Evolutionary conservation across 768 basidiomycete genomes (phyloP).

Genomic region (Tulasnella calospora): DNA sequence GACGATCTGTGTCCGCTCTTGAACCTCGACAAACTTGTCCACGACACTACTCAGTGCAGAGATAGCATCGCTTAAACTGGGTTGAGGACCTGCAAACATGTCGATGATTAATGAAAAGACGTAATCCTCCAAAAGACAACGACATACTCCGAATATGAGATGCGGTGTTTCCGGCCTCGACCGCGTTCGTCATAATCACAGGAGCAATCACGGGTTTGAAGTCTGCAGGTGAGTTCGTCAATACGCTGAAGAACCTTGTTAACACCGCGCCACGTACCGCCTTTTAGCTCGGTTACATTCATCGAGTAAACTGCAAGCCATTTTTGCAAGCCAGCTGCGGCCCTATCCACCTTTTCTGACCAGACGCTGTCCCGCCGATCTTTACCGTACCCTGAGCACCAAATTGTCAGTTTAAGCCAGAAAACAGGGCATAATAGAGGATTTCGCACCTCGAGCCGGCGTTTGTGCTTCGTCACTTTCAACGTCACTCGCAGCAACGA

Average conservation of each 20-base stretch:
- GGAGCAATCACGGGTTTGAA: constrained; percentile 69
- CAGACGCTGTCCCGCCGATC: constrained; percentile 26
- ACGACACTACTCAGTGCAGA: constrained; percentile 61
- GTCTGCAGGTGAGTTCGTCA: background rate
- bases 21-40: constrained; percentile 52
- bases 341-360: constrained; percentile 28
- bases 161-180: constrained; percentile 51
- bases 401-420: constrained; percentile 18
- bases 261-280: background rate
- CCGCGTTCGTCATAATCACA: constrained; percentile 48
- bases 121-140: background rate
- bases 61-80: constrained; percentile 68
- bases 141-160: constrained; percentile 31
- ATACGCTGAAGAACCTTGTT: background rate
- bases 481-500: constrained; percentile 60
- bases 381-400: constrained; percentile 20
- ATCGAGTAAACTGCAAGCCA: constrained; percentile 30
- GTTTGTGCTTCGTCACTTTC: constrained; percentile 55
- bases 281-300: constrained; percentile 29
- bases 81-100: constrained; percentile 54
- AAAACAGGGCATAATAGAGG: background rate
- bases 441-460: constrained; percentile 52
- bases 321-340: constrained; percentile 29
- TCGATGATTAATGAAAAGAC: background rate
- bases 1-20: constrained; percentile 64